Percentiles rank a stretch among this genome's conserved stretches.
Conservation (phyloP, 441 rosid species). For the Pelargonium fulgidum region DNA sequence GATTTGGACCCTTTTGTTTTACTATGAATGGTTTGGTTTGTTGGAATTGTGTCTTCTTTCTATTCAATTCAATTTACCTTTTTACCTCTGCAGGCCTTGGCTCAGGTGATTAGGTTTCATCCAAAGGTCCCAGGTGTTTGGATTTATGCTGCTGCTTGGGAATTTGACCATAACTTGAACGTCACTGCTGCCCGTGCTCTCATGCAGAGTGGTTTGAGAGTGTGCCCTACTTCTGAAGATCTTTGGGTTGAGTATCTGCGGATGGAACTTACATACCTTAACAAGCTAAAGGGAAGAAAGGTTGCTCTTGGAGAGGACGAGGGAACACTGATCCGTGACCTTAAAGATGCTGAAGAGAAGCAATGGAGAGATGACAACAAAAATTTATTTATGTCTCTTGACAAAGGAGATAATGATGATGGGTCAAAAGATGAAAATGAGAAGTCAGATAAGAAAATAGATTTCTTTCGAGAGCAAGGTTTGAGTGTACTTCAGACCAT, state of each 20-base stretch:
- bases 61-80: background rate
- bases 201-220: conserved; percentile 84
- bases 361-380: conserved; percentile 61
- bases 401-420: conserved; percentile 30
- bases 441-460: conserved; percentile 38
- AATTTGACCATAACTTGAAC: conserved; percentile 74
- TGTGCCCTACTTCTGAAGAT: conserved; percentile 68
- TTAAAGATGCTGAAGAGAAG: conserved; percentile 31
- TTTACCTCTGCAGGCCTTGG: conserved; percentile 46
- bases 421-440: conserved; percentile 32
- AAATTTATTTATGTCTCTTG: conserved; percentile 61
- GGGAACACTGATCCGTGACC: conserved; percentile 47
- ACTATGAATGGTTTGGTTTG: too few relatives aligned
- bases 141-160: conserved; percentile 98
- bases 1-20: too few relatives aligned
- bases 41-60: background rate
- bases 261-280: conserved; percentile 82
- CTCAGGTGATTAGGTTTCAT: conserved; percentile 80
- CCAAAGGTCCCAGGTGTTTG: conserved; percentile 82
- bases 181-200: conserved; percentile 80
- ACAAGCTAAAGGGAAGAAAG: conserved; percentile 74
- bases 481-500: conserved; percentile 54
- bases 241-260: conserved; percentile 89
- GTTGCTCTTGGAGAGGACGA: conserved; percentile 74
- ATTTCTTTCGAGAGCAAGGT: conserved; percentile 60